phyloP scores from a whole-genome alignment of 805 yeast species.

The Yamadazyma akitaensis region DNA sequence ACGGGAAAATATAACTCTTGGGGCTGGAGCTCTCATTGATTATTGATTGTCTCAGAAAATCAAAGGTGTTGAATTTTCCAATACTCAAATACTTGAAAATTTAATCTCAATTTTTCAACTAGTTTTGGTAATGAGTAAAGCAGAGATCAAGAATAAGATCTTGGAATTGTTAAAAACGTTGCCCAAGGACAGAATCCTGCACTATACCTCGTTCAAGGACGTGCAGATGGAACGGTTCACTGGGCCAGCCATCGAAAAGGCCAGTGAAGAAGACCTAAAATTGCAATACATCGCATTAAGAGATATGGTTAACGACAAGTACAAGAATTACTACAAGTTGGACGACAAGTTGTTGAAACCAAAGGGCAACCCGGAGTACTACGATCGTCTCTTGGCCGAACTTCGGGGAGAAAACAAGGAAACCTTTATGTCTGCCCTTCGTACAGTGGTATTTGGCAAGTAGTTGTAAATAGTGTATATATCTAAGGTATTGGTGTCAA shows the following conservation, averaged over 20 bases:
- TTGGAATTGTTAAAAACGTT: conserved; percentile 56
- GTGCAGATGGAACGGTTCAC: conserved; percentile 49
- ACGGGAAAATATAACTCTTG: conserved; percentile 70
- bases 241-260: conserved; percentile 28
- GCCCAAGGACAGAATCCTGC: conserved; percentile 68
- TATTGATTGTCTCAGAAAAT: not conserved
- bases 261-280: conserved; percentile 51
- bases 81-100: not conserved
- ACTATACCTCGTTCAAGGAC: conserved; percentile 67
- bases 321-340: conserved; percentile 58
- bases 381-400: conserved; percentile 65
- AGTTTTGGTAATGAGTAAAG: conserved; percentile 27
- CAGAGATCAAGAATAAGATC: conserved; percentile 53
- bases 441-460: conserved; percentile 75
- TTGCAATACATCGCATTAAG: conserved; percentile 59
- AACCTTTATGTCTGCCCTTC: conserved; percentile 58
- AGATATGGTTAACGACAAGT: conserved; percentile 56
- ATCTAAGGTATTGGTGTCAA: not conserved
- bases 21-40: conserved; percentile 38
- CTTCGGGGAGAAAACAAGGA: conserved; percentile 71
- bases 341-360: conserved; percentile 70
- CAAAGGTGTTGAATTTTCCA: not conserved
- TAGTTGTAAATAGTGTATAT: conserved; percentile 20
- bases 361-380: conserved; percentile 82
- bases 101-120: not conserved